These are phyloP conservation scores for Heterobasidion irregulare DNA, from an alignment of 1,284 basidiomycete species.

Conservation along the genomic window DNA sequence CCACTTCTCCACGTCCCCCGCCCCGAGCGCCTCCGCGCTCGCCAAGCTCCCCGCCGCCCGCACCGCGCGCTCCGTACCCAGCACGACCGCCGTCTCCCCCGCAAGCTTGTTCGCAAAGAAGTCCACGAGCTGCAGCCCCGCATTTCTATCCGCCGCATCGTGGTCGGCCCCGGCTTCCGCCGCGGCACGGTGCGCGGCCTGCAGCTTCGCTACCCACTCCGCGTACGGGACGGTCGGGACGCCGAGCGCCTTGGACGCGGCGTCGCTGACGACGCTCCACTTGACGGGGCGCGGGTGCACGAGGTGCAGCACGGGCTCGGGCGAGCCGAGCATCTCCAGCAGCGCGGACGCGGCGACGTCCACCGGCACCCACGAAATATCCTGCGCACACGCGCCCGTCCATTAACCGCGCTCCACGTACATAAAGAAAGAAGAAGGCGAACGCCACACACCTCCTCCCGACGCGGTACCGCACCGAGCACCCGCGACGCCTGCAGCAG, in stretches of 20 bases:
- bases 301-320: conserved; percentile 16
- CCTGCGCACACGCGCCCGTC: not conserved
- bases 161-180: not conserved
- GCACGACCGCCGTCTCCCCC: not conserved
- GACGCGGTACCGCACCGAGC: not conserved
- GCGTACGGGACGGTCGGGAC: conserved; percentile 15
- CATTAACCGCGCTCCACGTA: not conserved
- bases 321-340: conserved; percentile 12
- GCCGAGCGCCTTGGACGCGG: conserved; percentile 12
- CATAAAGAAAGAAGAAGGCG: not conserved
- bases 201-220: conserved; percentile 15
- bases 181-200: not conserved
- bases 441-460: not conserved
- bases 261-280: conserved; percentile 15
- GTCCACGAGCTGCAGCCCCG: conserved; percentile 1
- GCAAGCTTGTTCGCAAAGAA: conserved; percentile 1
- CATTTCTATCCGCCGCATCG: not conserved
- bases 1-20: conserved; percentile 6
- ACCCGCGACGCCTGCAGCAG: conserved; percentile 17
- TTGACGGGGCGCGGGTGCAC: conserved; percentile 17
- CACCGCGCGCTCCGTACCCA: not conserved
- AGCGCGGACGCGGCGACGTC: conserved; percentile 15
- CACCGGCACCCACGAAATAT: conserved; percentile 17
- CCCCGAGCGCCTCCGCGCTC: not conserved
- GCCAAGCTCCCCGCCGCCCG: not conserved